phyloP scores from a whole-genome alignment of 169 alveolate genomes.

The Cystoisospora suis region DNA sequence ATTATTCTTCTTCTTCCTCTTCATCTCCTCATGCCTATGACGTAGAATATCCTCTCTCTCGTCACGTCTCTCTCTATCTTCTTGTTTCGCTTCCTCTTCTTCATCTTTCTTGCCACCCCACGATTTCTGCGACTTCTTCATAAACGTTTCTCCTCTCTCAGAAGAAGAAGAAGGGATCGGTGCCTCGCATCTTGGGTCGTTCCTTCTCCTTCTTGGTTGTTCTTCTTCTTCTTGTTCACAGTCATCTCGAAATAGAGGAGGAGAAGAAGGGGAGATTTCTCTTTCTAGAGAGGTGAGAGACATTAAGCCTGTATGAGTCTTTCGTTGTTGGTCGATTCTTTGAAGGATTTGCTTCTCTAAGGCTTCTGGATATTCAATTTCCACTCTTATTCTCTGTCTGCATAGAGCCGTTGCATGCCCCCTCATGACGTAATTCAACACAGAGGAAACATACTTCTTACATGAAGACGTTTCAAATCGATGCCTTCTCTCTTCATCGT shows the following conservation, averaged over 20 bases:
- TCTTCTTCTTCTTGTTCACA: not conserved
- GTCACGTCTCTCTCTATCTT: not conserved
- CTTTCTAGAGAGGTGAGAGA: not conserved
- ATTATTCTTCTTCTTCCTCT: not conserved
- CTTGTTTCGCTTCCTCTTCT: not conserved
- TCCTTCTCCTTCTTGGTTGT: too few species aligned
- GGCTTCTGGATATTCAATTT: not conserved
- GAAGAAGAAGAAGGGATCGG: not conserved
- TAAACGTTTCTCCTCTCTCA: not conserved
- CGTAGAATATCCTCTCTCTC: too few species aligned
- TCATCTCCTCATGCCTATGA: too few species aligned
- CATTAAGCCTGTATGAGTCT: not conserved
- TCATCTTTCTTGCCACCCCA: not conserved
- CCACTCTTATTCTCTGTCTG: slow-evolving; percentile 38
- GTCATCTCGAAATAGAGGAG: not conserved
- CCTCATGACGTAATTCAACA: slow-evolving; percentile 39
- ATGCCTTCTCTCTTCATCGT: not conserved
- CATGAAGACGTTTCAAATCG: not conserved
- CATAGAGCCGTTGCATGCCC: slow-evolving; percentile 22
- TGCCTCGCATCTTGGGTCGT: too few species aligned
- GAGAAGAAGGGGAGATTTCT: not conserved
- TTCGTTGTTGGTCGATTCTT: slow-evolving; percentile 6
- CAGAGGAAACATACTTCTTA: slow-evolving; percentile 2
- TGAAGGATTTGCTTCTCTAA: slow-evolving; percentile 8
- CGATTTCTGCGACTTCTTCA: not conserved